Percentiles rank a stretch among this genome's conserved stretches.
These are phyloP conservation scores for Nadsonia commutata DNA, from an alignment of 1,139 yeast genomes.

Conservation along the genomic window DNA sequence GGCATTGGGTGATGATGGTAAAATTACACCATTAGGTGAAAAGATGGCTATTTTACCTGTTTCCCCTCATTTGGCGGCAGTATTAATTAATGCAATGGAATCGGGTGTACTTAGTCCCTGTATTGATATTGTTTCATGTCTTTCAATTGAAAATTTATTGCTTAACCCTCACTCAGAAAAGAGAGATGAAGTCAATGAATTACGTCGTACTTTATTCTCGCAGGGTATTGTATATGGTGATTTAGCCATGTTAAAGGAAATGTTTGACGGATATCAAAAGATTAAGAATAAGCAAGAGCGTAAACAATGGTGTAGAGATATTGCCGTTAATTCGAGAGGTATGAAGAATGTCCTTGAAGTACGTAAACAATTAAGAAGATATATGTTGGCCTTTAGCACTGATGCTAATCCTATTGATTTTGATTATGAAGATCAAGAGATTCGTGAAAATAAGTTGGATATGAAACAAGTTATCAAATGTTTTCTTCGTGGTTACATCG, in stretches of 20 bases:
- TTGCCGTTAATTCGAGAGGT: conserved; percentile 65
- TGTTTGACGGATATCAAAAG: conserved; percentile 44
- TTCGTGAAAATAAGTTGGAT: conserved; percentile 6
- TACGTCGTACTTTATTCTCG: conserved; percentile 37
- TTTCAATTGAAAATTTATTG: conserved; percentile 80
- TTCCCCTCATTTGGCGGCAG: conserved; percentile 86
- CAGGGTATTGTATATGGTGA: conserved; percentile 69
- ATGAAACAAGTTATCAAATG: conserved; percentile 40
- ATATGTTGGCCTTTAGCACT: conserved; percentile 29
- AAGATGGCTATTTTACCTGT: conserved; percentile 83
- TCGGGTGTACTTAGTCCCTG: conserved; percentile 40
- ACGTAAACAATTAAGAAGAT: conserved; percentile 58
- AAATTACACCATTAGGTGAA: conserved; percentile 60
- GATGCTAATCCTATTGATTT: conserved; percentile 9
- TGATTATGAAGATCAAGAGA: conserved; percentile 14
- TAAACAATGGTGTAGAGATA: conserved; percentile 70
- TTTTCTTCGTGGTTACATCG: conserved; percentile 66
- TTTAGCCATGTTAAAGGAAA: conserved; percentile 65
- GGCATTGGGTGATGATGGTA: conserved; percentile 66
- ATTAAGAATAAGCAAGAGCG: conserved; percentile 31
- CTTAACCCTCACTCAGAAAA: conserved; percentile 66
- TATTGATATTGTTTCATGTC: conserved; percentile 79
- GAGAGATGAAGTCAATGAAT: conserved; percentile 62
- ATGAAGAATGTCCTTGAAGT: conserved; percentile 66
- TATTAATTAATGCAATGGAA: conserved; percentile 54